Evolutionary conservation across 2,329 filamentous ascomycete species (phyloP).

Genomic region (Colletotrichum sp.): DNA sequence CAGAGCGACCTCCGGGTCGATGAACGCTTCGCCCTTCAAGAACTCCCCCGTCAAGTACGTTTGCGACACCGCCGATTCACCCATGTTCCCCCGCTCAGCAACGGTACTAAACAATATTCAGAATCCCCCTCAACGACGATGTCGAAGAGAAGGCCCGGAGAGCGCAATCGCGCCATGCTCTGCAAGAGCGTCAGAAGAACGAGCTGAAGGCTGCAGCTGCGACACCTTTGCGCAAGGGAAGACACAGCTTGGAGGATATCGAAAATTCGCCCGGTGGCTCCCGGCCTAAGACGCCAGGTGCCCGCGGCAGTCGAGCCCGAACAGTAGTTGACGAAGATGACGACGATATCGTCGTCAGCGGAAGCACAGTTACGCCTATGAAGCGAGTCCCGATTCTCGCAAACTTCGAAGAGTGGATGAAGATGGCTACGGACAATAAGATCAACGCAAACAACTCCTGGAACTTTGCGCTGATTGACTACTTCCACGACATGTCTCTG

Average conservation of each 20-base stretch:
- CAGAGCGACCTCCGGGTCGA: conserved; percentile 52
- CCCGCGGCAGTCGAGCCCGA: conserved; percentile 35
- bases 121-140: conserved; percentile 97
- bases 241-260: conserved; percentile 62
- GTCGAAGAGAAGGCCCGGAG: conserved; percentile 88
- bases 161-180: conserved; percentile 83
- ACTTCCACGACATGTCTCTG: conserved; percentile 98
- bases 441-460: conserved; percentile 98
- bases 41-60: conserved; percentile 63
- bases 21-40: conserved; percentile 59
- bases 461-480: conserved; percentile 99
- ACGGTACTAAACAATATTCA: conserved; percentile 38
- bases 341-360: conserved; percentile 70
- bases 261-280: conserved; percentile 63
- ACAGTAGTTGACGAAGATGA: conserved; percentile 56
- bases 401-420: conserved; percentile 99
- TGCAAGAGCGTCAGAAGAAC: conserved; percentile 90
- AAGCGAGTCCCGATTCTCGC: conserved; percentile 94
- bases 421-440: conserved; percentile 99
- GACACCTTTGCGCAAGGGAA: conserved; percentile 71
- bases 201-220: conserved; percentile 80
- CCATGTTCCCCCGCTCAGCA: conserved; percentile 15
- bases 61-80: neutral
- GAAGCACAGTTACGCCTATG: conserved; percentile 87
- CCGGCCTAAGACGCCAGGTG: conserved; percentile 60